Percentiles rank a stretch among this genome's conserved stretches.
Conservation (phyloP, 176 grass and related monocot species). For the Oryza meyeriana region DNA sequence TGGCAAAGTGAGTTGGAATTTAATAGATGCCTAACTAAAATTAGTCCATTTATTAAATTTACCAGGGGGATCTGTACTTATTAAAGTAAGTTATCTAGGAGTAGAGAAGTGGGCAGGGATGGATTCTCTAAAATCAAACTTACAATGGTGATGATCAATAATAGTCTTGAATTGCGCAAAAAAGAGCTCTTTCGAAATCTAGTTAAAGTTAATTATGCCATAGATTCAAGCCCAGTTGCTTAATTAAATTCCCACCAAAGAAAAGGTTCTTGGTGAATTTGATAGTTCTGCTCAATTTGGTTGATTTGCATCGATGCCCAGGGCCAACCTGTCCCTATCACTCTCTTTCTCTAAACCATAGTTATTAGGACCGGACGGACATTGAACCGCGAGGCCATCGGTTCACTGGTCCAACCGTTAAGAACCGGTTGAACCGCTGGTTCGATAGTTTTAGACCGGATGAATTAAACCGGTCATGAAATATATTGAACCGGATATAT, state of each 20-base stretch:
- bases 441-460: too few species aligned
- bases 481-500: too few species aligned
- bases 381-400: too few species aligned
- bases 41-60: constrained; percentile 21
- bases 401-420: too few species aligned
- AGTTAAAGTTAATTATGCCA: constrained; percentile 20
- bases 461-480: too few species aligned
- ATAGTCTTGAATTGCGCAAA: constrained; percentile 11
- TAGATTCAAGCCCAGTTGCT: constrained; percentile 20
- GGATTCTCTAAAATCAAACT: constrained; percentile 36
- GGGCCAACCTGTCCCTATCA: not conserved
- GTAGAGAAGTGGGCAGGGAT: constrained; percentile 16
- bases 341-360: not conserved
- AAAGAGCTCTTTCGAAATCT: constrained; percentile 14
- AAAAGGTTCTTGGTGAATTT: constrained; percentile 2
- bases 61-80: constrained; percentile 17
- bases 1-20: constrained; percentile 40
- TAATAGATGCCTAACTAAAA: constrained; percentile 28
- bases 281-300: not conserved
- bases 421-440: too few species aligned
- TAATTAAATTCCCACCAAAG: constrained; percentile 22
- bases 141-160: constrained; percentile 25
- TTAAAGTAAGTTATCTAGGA: constrained; percentile 43
- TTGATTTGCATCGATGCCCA: constrained; percentile 17
- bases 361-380: too few species aligned